Conservation (phyloP, 148 eudicot species). For the Gaultheria prostrata region DNA sequence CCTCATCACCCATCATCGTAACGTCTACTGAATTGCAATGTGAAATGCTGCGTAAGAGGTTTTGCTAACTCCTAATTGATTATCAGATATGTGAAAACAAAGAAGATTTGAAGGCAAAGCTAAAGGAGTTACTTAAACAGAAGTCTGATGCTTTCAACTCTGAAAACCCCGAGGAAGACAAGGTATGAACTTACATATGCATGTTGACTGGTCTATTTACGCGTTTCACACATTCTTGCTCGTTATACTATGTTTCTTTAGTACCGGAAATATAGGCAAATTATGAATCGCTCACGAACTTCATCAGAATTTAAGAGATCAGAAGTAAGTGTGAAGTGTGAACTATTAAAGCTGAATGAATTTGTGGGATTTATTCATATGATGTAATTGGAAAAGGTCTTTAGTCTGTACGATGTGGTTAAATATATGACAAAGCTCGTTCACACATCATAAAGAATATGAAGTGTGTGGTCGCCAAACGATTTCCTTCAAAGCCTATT, state of each 20-base stretch:
- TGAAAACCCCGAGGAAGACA: constrained; percentile 75
- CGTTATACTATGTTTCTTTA: neutral
- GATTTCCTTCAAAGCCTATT: neutral
- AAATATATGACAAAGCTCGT: neutral
- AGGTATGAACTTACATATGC: constrained; percentile 43
- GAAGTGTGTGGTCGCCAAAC: neutral
- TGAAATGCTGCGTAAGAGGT: constrained; percentile 8
- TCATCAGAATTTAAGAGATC: neutral
- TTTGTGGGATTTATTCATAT: neutral
- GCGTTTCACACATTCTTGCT: neutral
- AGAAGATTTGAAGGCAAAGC: constrained; percentile 77
- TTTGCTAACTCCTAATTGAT: constrained; percentile 14
- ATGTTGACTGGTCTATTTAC: neutral
- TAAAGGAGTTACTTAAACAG: constrained; percentile 73
- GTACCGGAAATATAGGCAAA: neutral
- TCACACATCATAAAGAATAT: neutral
- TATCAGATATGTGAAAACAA: constrained; percentile 67
- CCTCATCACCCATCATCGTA: neutral
- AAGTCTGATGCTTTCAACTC: constrained; percentile 78
- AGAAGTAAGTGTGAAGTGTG: neutral
- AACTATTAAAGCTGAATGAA: neutral
- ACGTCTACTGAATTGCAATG: neutral
- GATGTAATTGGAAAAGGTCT: neutral
- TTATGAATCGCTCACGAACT: neutral
- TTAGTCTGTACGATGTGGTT: neutral